Conservation (phyloP, 345 rosid species). For the Laguncularia racemosa region DNA sequence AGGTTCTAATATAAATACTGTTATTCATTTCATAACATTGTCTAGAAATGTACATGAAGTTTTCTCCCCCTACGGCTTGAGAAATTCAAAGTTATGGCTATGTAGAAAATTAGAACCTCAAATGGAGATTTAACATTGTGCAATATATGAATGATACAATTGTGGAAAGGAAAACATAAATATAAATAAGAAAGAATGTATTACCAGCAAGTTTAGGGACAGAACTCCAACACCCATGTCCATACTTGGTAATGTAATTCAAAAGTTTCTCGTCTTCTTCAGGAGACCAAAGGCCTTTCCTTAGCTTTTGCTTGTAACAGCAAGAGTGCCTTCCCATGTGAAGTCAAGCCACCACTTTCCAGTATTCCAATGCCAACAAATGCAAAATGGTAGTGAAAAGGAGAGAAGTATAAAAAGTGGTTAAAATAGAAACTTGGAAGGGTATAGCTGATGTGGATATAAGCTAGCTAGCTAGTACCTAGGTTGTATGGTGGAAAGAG, state of each 20-base stretch:
- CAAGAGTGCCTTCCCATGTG: slow-evolving; percentile 82
- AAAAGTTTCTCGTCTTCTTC: slow-evolving; percentile 88
- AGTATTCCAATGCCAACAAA: slow-evolving; percentile 2
- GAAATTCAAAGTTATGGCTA: not conserved
- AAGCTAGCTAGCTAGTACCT: too few species aligned
- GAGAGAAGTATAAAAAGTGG: too few species aligned
- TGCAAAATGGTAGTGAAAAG: not conserved
- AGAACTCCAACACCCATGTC: slow-evolving; percentile 90
- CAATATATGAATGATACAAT: too few species aligned
- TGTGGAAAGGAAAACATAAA: too few species aligned
- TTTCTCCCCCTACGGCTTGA: too few species aligned
- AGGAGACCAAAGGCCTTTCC: slow-evolving; percentile 90
- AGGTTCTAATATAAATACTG: not conserved
- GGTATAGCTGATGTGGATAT: too few species aligned
- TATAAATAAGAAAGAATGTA: not conserved
- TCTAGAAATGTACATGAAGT: too few species aligned
- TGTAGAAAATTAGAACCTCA: too few species aligned
- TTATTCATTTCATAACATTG: too few species aligned
- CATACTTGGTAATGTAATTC: slow-evolving; percentile 54
- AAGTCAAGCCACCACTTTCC: slow-evolving; percentile 5
- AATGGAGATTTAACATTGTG: not conserved
- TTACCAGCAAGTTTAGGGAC: slow-evolving; percentile 83
- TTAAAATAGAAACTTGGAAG: too few species aligned
- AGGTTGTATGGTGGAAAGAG: not conserved
- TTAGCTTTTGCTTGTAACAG: slow-evolving; percentile 74